Percentiles rank a stretch among this genome's conserved stretches.
Evolutionary conservation across 306 rosid species (phyloP).

Genomic region (Oxytropis ochrocephala): DNA sequence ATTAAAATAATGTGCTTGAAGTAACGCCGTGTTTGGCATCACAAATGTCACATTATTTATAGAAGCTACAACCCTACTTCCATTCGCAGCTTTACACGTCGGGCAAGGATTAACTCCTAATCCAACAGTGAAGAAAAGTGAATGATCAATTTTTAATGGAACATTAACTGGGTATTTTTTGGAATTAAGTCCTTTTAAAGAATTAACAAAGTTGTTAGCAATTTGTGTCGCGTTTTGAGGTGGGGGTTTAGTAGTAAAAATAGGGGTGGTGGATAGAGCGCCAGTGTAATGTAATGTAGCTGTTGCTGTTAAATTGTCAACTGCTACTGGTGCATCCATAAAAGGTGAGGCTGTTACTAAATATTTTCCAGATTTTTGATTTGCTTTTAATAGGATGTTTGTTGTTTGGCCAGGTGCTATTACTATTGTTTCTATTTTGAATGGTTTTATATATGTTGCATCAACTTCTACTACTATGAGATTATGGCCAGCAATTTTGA

Average conservation of each 20-base stretch:
- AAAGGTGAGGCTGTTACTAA: constrained; percentile 68
- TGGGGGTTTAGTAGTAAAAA: constrained; percentile 53
- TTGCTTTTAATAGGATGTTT: constrained; percentile 50
- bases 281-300: constrained; percentile 78
- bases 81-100: constrained; percentile 61
- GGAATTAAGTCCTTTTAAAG: constrained; percentile 68
- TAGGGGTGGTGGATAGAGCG: constrained; percentile 44
- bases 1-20: constrained; percentile 75
- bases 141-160: constrained; percentile 53
- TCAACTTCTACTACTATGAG: constrained; percentile 80
- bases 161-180: constrained; percentile 60
- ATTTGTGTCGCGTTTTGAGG: constrained; percentile 67
- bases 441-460: constrained; percentile 75
- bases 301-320: constrained; percentile 62
- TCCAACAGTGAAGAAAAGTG: constrained; percentile 56
- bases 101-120: constrained; percentile 69
- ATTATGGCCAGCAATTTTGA: constrained; percentile 81
- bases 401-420: constrained; percentile 96
- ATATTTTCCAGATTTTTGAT: constrained; percentile 61
- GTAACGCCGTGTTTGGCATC: constrained; percentile 77
- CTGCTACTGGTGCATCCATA: constrained; percentile 64
- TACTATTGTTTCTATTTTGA: constrained; percentile 55
- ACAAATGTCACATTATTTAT: constrained; percentile 70
- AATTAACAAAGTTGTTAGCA: constrained; percentile 40
- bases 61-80: constrained; percentile 66